Evolutionary conservation across 306 rosid genomes (phyloP), one percentile per base, ranked within the genome.

Genomic region (Trifolium dubium): DNA sequence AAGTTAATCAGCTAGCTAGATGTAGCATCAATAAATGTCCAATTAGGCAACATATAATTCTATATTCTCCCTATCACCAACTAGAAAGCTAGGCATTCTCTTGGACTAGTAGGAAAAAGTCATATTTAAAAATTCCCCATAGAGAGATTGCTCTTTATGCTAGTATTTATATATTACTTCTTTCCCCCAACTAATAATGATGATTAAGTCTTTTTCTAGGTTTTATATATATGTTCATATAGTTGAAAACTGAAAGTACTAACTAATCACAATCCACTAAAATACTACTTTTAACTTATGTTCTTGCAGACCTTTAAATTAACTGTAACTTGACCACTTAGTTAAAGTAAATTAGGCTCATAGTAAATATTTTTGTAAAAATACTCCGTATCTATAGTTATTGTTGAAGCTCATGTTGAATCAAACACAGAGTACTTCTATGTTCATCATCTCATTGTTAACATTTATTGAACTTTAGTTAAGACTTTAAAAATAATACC

Each of bases 201-300:
- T 81, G 78, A 67, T 75, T 10, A 77, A 43, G 73, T 75, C 74
- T 79, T 76, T 70, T 41, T 74, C 71, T 46, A 44, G 74, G 30
- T 62, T 75, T 14, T 73, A 78, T 75, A 13, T 73, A 79, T 79
- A 31, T 51, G 83, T 23, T 34, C 4, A 64, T 63, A 13, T 50
- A n/a, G 53, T 64, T 17, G 30, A 54, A 54, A 67, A 43, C 74
- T 61, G 31, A 77, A 54, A 54, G 77, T 71, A n/a, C n/a, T n/a
- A 73, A 74, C 58, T 78, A 82, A 86, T 80, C 81, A 74, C 76
- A 30, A 29, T 58, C 74, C 76, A 71, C 64, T 47, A 77, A 69
- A 72, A 77, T 61, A 72, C 77, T 69, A 56, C 56, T 15, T 51
- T 34, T 59, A 32, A 71, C 47, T 40, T 40, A 40, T 40, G 44